Evolutionary conservation across 257 asterid species (phyloP).

Genomic region (Penstemon davidsonii): DNA sequence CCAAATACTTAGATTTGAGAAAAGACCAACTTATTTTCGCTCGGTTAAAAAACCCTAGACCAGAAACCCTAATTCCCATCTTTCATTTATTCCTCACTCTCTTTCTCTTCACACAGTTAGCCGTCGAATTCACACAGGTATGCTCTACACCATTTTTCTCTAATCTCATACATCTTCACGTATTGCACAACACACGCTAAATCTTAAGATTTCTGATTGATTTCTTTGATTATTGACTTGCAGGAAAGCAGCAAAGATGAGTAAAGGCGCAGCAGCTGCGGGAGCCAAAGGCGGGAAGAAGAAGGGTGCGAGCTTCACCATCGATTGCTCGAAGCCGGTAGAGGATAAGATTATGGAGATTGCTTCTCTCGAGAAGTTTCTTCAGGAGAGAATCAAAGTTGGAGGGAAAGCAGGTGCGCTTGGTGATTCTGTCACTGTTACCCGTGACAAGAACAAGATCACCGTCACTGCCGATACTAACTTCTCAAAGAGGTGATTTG

Average conservation of each 20-base stretch:
- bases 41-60: too few relatives aligned
- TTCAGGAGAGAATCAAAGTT: conserved; percentile 38
- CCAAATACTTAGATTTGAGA: too few relatives aligned
- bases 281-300: conserved; percentile 34
- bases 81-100: too few relatives aligned
- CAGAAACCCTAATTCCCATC: too few relatives aligned
- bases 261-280: conserved; percentile 28
- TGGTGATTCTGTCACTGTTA: conserved; percentile 30
- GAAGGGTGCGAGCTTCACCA: conserved; percentile 33
- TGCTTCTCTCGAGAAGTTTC: conserved; percentile 35
- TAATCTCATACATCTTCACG: too few relatives aligned
- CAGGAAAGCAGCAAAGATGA: conserved; percentile 29
- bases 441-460: conserved; percentile 34
- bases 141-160: too few relatives aligned
- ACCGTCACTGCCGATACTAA: conserved; percentile 25
- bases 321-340: conserved; percentile 34
- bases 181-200: too few relatives aligned
- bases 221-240: neutral
- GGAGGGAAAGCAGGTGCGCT: conserved; percentile 40
- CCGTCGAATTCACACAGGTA: too few relatives aligned
- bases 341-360: conserved; percentile 41
- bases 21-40: too few relatives aligned
- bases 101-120: too few relatives aligned
- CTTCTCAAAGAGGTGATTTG: neutral
- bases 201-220: too few relatives aligned